phyloP scores from a whole-genome alignment of 164 flowering plant species.

The Stephania cephalantha region DNA sequence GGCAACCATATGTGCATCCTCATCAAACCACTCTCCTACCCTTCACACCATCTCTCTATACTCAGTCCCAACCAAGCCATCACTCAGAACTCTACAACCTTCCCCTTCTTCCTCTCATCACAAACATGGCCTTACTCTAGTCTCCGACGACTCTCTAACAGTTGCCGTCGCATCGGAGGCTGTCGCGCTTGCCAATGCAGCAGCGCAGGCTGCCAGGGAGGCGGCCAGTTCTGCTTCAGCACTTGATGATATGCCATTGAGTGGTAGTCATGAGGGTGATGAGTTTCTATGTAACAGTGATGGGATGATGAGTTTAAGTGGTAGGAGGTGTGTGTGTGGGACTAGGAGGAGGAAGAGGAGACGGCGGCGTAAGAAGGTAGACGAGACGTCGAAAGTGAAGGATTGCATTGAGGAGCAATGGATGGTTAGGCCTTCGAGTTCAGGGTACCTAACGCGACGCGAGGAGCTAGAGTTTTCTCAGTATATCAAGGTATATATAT shows the following conservation, averaged over 20 bases:
- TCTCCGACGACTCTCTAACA: conserved; percentile 12
- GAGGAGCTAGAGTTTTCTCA: conserved; percentile 44
- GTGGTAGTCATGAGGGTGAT: conserved; percentile 5
- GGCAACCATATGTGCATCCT: conserved; percentile 9
- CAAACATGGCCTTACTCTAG: conserved; percentile 4
- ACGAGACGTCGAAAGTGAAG: conserved; percentile 1
- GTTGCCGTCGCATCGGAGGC: conserved; percentile 11
- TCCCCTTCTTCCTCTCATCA: conserved; percentile 2
- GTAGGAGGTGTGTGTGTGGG: neutral
- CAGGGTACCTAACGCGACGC: conserved; percentile 22
- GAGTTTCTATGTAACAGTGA: neutral
- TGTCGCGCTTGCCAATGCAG: conserved; percentile 20
- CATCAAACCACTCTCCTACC: conserved; percentile 13
- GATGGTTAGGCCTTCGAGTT: conserved; percentile 2
- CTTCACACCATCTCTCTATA: conserved; percentile 21
- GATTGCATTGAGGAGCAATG: conserved; percentile 1
- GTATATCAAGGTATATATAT: conserved; percentile 38
- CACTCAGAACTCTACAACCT: conserved; percentile 13
- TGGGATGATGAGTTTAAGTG: neutral
- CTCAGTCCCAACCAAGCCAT: conserved; percentile 22
- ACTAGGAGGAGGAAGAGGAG: conserved; percentile 33
- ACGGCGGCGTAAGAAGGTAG: conserved; percentile 17
- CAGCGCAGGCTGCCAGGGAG: conserved; percentile 21
- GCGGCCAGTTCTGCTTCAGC: conserved; percentile 11
- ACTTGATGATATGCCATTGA: neutral